Percentiles rank a stretch among this genome's conserved stretches.
Conservation (phyloP, 257 asterid species). For the Solanum boliviense region DNA sequence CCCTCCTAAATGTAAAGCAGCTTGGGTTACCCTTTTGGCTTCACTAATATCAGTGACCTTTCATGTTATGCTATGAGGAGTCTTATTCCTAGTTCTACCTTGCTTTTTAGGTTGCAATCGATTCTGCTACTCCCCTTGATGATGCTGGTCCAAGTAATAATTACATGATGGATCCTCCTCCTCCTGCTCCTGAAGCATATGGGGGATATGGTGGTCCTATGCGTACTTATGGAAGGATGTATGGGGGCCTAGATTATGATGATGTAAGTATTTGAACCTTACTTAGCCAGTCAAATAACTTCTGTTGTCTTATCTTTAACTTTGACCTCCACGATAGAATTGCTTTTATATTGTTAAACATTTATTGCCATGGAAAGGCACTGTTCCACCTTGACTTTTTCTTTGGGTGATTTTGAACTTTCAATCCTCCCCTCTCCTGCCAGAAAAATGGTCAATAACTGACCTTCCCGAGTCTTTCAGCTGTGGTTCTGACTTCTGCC, state of each 20-base stretch:
- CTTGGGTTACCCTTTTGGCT: not conserved
- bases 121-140: conserved; percentile 96
- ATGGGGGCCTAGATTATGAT: conserved; percentile 74
- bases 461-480: not conserved
- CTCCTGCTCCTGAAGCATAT: conserved; percentile 56
- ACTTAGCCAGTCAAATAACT: not conserved
- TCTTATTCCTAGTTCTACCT: not conserved
- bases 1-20: not conserved
- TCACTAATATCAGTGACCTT: not conserved
- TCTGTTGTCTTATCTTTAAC: not conserved
- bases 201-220: conserved; percentile 73
- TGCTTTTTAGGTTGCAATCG: conserved; percentile 75
- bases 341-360: not conserved
- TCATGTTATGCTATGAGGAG: not conserved
- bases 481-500: not conserved
- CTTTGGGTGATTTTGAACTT: not conserved
- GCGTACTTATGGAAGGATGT: conserved; percentile 83
- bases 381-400: not conserved
- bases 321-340: not conserved
- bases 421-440: not conserved
- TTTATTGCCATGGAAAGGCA: not conserved
- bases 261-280: conserved; percentile 55
- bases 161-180: conserved; percentile 51
- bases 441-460: not conserved
- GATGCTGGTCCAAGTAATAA: conserved; percentile 78